These are phyloP conservation scores for Dendrobium catenatum DNA, from an alignment of 106 monocot species.

Conservation along the genomic window DNA sequence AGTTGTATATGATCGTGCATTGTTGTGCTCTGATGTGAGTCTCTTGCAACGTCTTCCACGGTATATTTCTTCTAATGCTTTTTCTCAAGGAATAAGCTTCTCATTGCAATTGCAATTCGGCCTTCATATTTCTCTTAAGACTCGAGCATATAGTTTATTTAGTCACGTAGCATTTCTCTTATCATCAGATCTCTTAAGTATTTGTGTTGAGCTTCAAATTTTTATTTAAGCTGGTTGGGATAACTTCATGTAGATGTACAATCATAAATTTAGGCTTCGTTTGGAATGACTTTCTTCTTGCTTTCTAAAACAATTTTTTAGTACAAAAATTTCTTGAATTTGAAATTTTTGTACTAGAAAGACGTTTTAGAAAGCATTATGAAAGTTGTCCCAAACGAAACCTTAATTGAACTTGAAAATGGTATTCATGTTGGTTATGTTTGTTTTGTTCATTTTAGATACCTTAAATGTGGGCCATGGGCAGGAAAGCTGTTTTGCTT, in stretches of 20 bases:
- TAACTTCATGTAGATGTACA: not conserved
- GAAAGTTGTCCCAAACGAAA: too few species aligned
- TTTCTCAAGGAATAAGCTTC: not conserved
- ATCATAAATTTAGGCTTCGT: not conserved
- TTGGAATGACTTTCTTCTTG: too few species aligned
- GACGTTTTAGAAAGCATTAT: too few species aligned
- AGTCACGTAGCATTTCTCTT: too few species aligned
- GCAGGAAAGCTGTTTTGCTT: constrained; percentile 93
- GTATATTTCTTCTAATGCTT: constrained; percentile 23
- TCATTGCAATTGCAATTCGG: not conserved
- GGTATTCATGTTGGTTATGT: not conserved
- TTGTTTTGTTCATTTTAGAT: constrained; percentile 30
- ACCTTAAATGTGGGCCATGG: constrained; percentile 83
- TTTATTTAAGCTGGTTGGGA: too few species aligned
- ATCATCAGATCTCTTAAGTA: not conserved
- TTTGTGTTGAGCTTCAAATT: too few species aligned
- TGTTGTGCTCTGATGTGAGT: constrained; percentile 38
- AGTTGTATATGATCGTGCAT: constrained; percentile 75
- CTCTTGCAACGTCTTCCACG: constrained; percentile 67
- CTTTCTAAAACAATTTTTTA: too few species aligned
- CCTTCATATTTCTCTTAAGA: not conserved
- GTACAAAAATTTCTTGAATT: too few species aligned
- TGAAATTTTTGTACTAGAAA: too few species aligned
- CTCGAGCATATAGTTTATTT: not conserved
- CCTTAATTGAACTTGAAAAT: not conserved